Percentiles rank a stretch among this genome's conserved stretches.
Conservation (phyloP, 2,329 filamentous ascomycete species). For the Zymoseptoria tritici region DNA sequence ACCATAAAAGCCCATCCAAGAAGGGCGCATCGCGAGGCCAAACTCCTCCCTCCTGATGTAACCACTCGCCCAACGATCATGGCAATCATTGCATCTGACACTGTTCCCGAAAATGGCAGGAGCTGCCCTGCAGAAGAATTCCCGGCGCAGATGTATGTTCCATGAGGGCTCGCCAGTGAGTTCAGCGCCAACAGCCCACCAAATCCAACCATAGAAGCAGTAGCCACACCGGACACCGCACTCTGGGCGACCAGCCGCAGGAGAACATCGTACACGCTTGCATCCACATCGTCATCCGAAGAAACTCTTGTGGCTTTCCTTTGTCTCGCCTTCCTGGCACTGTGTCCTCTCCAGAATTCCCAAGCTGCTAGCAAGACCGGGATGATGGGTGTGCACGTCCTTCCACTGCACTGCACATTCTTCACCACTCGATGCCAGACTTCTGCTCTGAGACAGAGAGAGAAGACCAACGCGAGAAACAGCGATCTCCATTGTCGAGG, state of each 20-base stretch:
- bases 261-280: constrained; percentile 27
- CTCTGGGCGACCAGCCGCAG: constrained; percentile 28
- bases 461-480: constrained; percentile 23
- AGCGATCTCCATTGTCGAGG: constrained; percentile 21
- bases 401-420: constrained; percentile 37
- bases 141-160: constrained; percentile 45
- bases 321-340: constrained; percentile 7
- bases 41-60: constrained; percentile 9
- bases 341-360: constrained; percentile 20
- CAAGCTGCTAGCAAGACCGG: constrained; percentile 24
- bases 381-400: constrained; percentile 23
- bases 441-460: constrained; percentile 30
- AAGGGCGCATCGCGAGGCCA: constrained; percentile 14
- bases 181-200: constrained; percentile 33
- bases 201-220: constrained; percentile 32
- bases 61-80: constrained; percentile 25
- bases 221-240: constrained; percentile 33
- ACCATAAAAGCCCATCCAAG: constrained; percentile 25
- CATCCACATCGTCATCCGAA: constrained; percentile 14
- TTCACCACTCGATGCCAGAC: constrained; percentile 35
- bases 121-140: constrained; percentile 30
- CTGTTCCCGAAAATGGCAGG: constrained; percentile 32
- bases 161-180: constrained; percentile 32
- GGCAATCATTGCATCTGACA: constrained; percentile 38
- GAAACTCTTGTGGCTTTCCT: not conserved